Evolutionary conservation across 176 grass and related monocot species (phyloP).

Genomic region (Aegilops umbellulata): DNA sequence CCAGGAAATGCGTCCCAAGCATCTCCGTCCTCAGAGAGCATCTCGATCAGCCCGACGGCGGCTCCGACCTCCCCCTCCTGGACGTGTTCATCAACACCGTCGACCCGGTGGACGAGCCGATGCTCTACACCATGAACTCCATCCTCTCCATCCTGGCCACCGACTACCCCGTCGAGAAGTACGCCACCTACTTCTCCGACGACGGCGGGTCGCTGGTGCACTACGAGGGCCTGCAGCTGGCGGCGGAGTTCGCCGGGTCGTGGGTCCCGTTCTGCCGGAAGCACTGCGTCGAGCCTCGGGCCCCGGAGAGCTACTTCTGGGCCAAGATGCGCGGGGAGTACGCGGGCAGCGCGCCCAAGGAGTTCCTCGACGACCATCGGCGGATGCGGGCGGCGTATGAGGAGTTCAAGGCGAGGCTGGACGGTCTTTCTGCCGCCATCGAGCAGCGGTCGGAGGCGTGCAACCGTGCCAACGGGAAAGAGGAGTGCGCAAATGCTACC

Average conservation of each 20-base stretch:
- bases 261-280: background rate
- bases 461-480: background rate
- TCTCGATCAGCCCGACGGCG: background rate
- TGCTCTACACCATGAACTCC: conserved; percentile 18
- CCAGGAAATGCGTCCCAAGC: background rate
- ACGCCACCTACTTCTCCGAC: background rate
- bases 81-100: conserved; percentile 8
- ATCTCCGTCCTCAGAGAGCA: background rate
- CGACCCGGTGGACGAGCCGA: background rate
- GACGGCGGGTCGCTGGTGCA: background rate
- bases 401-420: background rate
- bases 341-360: background rate
- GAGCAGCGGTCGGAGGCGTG: background rate
- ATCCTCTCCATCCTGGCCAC: background rate
- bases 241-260: background rate
- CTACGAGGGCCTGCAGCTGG: background rate
- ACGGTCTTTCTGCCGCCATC: background rate
- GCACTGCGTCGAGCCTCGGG: background rate
- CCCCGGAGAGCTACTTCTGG: background rate
- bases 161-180: background rate
- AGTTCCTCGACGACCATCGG: background rate
- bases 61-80: background rate
- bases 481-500: background rate
- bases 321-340: background rate
- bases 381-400: background rate